These are phyloP conservation scores for Psophocarpus tetragonolobus DNA, from an alignment of 306 rosid genomes.

Conservation along the genomic window DNA sequence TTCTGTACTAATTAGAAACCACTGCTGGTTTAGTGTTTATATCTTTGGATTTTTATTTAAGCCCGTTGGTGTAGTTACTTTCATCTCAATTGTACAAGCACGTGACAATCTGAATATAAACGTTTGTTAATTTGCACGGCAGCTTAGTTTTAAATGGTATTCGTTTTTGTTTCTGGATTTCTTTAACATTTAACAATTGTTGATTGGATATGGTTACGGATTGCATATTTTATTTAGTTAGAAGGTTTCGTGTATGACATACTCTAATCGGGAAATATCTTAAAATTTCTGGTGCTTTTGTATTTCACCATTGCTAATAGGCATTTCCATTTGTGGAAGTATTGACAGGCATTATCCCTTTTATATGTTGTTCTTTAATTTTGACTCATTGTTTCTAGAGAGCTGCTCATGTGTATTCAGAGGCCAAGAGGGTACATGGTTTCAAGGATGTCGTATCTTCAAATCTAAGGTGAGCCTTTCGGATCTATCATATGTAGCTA, in stretches of 20 bases:
- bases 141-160: background rate
- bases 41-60: background rate
- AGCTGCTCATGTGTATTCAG: constrained; percentile 95
- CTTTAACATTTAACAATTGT: background rate
- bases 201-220: background rate
- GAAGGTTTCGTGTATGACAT: background rate
- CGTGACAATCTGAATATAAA: background rate
- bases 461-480: constrained; percentile 52
- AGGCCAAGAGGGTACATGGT: constrained; percentile 88
- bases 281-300: background rate
- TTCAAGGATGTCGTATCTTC: constrained; percentile 90
- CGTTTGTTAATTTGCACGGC: background rate
- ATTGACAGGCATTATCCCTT: constrained; percentile 2
- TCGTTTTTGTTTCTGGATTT: constrained; percentile 13
- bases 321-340: background rate
- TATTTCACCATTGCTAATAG: constrained; percentile 21
- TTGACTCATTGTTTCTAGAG: constrained; percentile 56
- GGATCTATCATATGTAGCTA: background rate
- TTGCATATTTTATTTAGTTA: background rate
- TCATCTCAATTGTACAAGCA: background rate
- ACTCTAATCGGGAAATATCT: constrained; percentile 17
- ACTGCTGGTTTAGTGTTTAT: background rate
- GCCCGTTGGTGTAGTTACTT: background rate
- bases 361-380: constrained; percentile 17
- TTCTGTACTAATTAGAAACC: background rate